These are phyloP conservation scores for Arabidopsis arenosa DNA, from an alignment of 345 rosid genomes.

Conservation along the genomic window DNA sequence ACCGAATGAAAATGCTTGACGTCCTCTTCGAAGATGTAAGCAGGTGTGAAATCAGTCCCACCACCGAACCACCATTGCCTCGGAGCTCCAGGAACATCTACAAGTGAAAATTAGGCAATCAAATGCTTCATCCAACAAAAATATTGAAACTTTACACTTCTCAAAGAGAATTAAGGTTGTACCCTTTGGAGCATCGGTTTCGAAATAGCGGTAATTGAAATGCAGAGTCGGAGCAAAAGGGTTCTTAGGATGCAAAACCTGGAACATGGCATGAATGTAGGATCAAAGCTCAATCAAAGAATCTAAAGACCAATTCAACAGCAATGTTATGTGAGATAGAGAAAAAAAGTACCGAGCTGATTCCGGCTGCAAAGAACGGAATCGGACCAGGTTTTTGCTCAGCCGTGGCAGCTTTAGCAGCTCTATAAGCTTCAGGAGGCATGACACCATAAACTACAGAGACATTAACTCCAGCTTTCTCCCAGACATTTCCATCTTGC, in stretches of 20 bases:
- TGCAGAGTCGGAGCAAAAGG: constrained; percentile 85
- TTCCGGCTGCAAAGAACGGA: constrained; percentile 91
- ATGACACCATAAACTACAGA: constrained; percentile 89
- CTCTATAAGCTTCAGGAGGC: constrained; percentile 98
- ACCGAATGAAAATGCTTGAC: constrained; percentile 92
- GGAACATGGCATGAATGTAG: not conserved
- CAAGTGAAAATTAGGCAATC: not conserved
- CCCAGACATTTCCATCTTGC: constrained; percentile 90
- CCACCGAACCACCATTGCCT: constrained; percentile 99
- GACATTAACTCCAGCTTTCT: constrained; percentile 96
- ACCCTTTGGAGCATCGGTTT: constrained; percentile 76
- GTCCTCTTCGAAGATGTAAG: constrained; percentile 93
- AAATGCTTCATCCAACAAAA: constrained; percentile 7
- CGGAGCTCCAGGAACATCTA: constrained; percentile 93
- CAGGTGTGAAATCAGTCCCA: constrained; percentile 96
- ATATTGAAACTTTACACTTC: not conserved
- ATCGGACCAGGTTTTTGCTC: constrained; percentile 79
- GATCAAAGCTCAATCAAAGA: not conserved
- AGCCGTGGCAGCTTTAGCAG: constrained; percentile 68
- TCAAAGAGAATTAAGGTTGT: not conserved
- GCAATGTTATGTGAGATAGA: not conserved
- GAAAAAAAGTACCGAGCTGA: constrained; percentile 51
- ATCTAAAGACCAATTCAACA: not conserved
- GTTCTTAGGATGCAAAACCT: constrained; percentile 53
- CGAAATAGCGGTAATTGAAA: constrained; percentile 41